Evolutionary conservation across 164 flowering plant species (phyloP).

Genomic region (Piper longum): DNA sequence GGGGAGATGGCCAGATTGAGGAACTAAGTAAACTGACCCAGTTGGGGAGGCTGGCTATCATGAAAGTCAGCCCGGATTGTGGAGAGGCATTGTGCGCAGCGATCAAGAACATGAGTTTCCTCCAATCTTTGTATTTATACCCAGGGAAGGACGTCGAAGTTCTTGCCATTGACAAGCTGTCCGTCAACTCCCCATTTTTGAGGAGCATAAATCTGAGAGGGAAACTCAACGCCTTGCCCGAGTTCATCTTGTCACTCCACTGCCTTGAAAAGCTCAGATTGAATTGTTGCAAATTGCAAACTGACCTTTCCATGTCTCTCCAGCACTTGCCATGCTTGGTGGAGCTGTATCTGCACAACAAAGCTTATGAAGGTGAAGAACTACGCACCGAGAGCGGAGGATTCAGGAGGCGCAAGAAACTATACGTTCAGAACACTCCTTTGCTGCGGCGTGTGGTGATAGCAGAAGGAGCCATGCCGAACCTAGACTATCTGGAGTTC

Average conservation of each 20-base stretch:
- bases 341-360: neutral
- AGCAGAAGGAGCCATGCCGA: neutral
- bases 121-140: neutral
- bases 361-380: neutral
- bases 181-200: neutral
- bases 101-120: neutral
- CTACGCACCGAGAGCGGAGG: neutral
- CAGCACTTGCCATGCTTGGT: neutral
- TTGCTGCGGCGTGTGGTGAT: neutral
- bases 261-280: neutral
- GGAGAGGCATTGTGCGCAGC: neutral
- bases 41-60: neutral
- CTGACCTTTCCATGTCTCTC: neutral
- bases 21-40: neutral
- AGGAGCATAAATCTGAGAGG: neutral
- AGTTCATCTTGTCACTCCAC: neutral
- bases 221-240: neutral
- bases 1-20: neutral
- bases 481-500: neutral
- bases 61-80: neutral
- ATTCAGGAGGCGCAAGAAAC: neutral
- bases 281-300: neutral
- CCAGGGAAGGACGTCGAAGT: neutral
- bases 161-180: neutral
- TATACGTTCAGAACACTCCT: neutral